Evolutionary conservation across 106 monocot species (phyloP).

Genomic region (Apostasia ramifera): DNA sequence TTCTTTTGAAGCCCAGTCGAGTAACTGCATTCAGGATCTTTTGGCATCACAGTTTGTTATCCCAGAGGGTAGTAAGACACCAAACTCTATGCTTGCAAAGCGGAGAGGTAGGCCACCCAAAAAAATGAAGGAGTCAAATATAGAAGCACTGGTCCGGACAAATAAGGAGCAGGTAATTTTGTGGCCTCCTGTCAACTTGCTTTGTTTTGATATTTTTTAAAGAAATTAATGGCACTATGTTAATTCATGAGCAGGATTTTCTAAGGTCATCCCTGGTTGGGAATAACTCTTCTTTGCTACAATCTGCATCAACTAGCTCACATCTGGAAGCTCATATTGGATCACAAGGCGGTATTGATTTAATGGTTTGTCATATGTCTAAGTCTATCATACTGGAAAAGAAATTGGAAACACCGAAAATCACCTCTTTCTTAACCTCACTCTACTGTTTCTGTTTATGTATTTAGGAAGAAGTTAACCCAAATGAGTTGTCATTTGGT

Average conservation of each 20-base stretch:
- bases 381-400: neutral
- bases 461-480: slow-evolving; percentile 37
- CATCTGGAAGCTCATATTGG: slow-evolving; percentile 34
- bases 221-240: neutral
- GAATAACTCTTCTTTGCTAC: slow-evolving; percentile 16
- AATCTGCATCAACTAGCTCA: slow-evolving; percentile 12
- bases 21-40: slow-evolving; percentile 30
- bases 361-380: slow-evolving; percentile 21
- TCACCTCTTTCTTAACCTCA: neutral
- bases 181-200: neutral
- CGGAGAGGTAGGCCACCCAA: slow-evolving; percentile 47
- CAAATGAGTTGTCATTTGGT: slow-evolving; percentile 43
- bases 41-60: slow-evolving; percentile 21
- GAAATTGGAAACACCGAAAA: neutral
- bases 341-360: slow-evolving; percentile 37
- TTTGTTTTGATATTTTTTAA: neutral
- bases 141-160: slow-evolving; percentile 12
- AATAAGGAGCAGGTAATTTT: slow-evolving; percentile 42
- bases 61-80: slow-evolving; percentile 25
- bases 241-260: slow-evolving; percentile 29
- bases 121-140: slow-evolving; percentile 23
- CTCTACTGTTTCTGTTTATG: neutral
- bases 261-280: slow-evolving; percentile 28
- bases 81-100: slow-evolving; percentile 20
- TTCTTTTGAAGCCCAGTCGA: slow-evolving; percentile 26